Conservation (phyloP, 768 basidiomycete species). For the Auricularia heimuer region DNA sequence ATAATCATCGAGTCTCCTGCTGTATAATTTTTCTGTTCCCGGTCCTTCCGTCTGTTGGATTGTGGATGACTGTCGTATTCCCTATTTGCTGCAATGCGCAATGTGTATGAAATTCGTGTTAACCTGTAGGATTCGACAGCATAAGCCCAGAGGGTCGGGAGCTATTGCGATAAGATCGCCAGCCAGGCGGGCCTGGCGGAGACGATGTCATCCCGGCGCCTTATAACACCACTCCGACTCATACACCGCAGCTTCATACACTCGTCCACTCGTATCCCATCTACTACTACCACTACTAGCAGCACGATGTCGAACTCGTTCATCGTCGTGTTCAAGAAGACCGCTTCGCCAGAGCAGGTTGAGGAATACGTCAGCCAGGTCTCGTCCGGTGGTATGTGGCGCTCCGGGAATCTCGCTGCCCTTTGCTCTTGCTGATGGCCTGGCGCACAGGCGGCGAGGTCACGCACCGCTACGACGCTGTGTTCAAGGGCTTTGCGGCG, state of each 20-base stretch:
- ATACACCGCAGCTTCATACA: neutral
- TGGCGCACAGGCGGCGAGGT: slow-evolving; percentile 34
- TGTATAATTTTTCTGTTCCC: no score
- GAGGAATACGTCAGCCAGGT: slow-evolving; percentile 32
- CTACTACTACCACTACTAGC: neutral
- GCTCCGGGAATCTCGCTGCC: neutral
- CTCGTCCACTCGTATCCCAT: neutral
- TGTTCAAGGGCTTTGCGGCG: slow-evolving; percentile 35
- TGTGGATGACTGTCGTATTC: no score
- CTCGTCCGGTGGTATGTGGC: slow-evolving; percentile 25
- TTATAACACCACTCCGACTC: slow-evolving; percentile 1
- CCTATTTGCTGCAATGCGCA: neutral
- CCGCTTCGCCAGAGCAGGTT: slow-evolving; percentile 31
- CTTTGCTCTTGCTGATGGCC: slow-evolving; percentile 1
- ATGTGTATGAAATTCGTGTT: no score
- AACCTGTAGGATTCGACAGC: no score
- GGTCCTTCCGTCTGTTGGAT: no score
- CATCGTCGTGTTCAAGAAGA: slow-evolving; percentile 47
- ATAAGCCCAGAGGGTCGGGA: neutral
- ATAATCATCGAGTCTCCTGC: no score
- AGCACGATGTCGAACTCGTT: slow-evolving; percentile 16
- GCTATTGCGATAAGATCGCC: neutral
- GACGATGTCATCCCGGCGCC: neutral
- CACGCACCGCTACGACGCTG: slow-evolving; percentile 25
- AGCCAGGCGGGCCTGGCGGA: neutral